A percentile compares a stretch with the other conserved stretches of the same genome.
Evolutionary conservation across 2,329 filamentous ascomycete genomes (phyloP).

Genomic region (Dichotomopilus funicola): DNA sequence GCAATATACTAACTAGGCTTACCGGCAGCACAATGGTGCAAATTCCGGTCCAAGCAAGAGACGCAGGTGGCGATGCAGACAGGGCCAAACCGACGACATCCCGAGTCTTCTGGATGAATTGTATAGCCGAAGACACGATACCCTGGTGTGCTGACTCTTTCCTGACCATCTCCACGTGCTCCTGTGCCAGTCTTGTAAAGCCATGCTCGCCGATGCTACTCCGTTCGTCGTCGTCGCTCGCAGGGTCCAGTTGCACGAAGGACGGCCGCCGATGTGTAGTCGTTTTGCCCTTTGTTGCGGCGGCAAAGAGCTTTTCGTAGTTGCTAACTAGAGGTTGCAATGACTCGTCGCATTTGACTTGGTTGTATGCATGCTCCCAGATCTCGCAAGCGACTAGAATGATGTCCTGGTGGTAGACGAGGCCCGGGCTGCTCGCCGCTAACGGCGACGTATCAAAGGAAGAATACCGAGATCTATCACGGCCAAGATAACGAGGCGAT

Average conservation of each 20-base stretch:
- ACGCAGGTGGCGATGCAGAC: slow-evolving; percentile 10
- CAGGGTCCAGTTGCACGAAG: background rate
- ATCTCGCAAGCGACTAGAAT: slow-evolving; percentile 10
- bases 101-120: slow-evolving; percentile 15
- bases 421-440: background rate
- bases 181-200: slow-evolving; percentile 10
- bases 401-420: background rate
- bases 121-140: slow-evolving; percentile 12
- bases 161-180: slow-evolving; percentile 6
- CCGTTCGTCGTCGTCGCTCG: background rate
- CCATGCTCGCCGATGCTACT: background rate
- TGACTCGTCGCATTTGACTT: slow-evolving; percentile 4
- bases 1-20: background rate
- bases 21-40: slow-evolving; percentile 17
- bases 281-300: background rate
- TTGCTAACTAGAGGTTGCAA: slow-evolving; percentile 12
- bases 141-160: slow-evolving; percentile 3
- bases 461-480: slow-evolving; percentile 3
- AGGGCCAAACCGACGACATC: slow-evolving; percentile 11
- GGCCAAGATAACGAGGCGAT: background rate
- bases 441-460: slow-evolving; percentile 1
- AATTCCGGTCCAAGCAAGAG: slow-evolving; percentile 16
- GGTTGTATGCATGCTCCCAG: slow-evolving; percentile 13
- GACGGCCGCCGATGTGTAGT: slow-evolving; percentile 1
- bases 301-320: slow-evolving; percentile 16